Conservation (phyloP, 306 rosid species). For the Inga laurina region DNA sequence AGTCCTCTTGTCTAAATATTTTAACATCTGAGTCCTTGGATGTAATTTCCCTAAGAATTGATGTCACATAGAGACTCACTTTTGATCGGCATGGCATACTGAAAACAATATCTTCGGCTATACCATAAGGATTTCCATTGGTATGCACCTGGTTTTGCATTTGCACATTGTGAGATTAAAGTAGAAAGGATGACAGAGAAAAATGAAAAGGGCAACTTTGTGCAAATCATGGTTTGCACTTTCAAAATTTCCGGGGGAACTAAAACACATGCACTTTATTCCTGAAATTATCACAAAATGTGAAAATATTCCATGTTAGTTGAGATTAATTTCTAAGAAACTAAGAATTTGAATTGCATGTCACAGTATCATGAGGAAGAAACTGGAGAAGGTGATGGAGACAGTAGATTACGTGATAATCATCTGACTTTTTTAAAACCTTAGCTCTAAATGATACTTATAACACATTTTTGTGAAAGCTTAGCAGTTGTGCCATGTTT, state of each 20-base stretch:
- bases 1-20: background rate
- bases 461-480: background rate
- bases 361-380: background rate
- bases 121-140: conserved; percentile 87
- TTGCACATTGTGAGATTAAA: conserved; percentile 26
- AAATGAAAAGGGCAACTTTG: background rate
- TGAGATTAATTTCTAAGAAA: background rate
- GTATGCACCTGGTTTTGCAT: conserved; percentile 68
- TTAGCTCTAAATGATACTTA: background rate
- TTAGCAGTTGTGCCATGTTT: background rate
- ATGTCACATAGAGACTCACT: conserved; percentile 42
- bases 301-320: background rate
- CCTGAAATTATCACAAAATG: background rate
- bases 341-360: background rate
- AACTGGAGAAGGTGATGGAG: background rate
- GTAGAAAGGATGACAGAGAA: background rate
- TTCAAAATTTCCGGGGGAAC: background rate
- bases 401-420: background rate
- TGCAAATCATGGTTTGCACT: background rate
- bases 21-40: background rate
- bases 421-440: background rate
- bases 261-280: background rate
- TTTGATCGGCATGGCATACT: conserved; percentile 98
- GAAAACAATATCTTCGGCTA: conserved; percentile 87
- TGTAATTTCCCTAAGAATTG: background rate